Evolutionary conservation across 768 basidiomycete genomes (phyloP), one percentile per base, ranked within the genome.

Genomic region (Suillus hirtellus): DNA sequence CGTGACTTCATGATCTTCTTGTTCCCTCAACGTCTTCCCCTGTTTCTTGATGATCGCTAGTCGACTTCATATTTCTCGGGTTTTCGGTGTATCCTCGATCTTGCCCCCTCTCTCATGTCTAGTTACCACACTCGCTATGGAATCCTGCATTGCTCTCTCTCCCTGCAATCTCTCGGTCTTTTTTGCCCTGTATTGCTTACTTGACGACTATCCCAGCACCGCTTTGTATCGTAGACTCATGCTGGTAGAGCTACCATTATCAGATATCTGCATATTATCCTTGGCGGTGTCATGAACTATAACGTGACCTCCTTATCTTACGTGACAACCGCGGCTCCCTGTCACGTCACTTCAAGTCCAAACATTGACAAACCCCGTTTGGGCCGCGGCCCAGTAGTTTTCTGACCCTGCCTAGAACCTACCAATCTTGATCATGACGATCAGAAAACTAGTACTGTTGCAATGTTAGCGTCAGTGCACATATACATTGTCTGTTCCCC

Each of bases 211-310:
- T 66, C 61, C 9, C 55, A 19, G 55, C 55, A 58, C 64, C 66
- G 72, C 66, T 69, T 63, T 74, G 73, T 75, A 74, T 67, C 71
- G 67, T 74, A 74, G 67, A 69, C 61, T 2, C 55, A 24, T 27
- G 55, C 55, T 42, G 55, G 24, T 58, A 40, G 55, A 40, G 17
- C 10, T 40, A 58, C 55, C 38, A 58, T 42, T 40, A 58, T 58
- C 55, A 38, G 17, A 58, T 58, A 58, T 42, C 55, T 58, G 35
- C 54, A 14, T 56, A 56, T 37, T 56, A 21, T 53, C 38, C 54
- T 24, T 1, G n/a, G 54, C 37, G 31, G 17, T 52, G 50, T 31
- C 50, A 17, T 52, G 50, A 52, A 24, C 14, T 17, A 14, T 9
- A 34, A 52, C 50, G 31, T 52, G 17, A 52, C 31, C 10, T 53